Evolutionary conservation across 2,329 filamentous ascomycete species (phyloP), one percentile per base, ranked within the genome.

Genomic region (Pestalotiopsis sp.): DNA sequence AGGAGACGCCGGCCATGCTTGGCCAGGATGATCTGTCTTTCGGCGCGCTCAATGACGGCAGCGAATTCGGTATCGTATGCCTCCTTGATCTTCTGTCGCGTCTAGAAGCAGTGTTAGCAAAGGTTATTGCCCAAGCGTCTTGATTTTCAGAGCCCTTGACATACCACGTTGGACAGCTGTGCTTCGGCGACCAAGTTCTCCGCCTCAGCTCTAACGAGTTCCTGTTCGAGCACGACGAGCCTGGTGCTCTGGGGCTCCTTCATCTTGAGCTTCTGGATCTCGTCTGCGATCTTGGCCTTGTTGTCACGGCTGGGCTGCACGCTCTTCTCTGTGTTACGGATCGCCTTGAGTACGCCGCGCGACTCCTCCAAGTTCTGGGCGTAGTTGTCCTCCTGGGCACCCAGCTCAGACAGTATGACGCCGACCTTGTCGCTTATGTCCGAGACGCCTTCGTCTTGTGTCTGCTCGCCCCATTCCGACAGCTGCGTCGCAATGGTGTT

Each of bases 341-440:
- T 97, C 73, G 93, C 89, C 87, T 99, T 99, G 80, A 99, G 85
- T 27, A 94, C 83, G 41, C 85, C 87, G 63, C 96, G 89, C 73
- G 92, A 93, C 71, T 97, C 94, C 80, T 99, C 96, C 67, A 99
- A 81, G 63, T 91, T 91, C 80, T 95, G 92, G 4, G 95, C 93
- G 80, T 95, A 98, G 60, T 86, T 78, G 73, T 98, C 95, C 80
- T 99, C 96, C 81, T 97, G 94, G 82, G 97, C 94, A 66, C 94
- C 96, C 70, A 99, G 90, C 84, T 98, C 96, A 25, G 93, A 92
- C 70, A 99, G 85, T 75, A 99, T 85, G 52, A 98, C 95, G 65
- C 94, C 96, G 66, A 99, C 87, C 86, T 99, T 99, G 86, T 98
- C 96, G 69, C 93, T 94, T 74, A 99, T 89, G 78, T 98, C 96